Base-by-base conservation (phyloP, 108 stramenopile genomes). In the Discostella pseudostelligera region DNA sequence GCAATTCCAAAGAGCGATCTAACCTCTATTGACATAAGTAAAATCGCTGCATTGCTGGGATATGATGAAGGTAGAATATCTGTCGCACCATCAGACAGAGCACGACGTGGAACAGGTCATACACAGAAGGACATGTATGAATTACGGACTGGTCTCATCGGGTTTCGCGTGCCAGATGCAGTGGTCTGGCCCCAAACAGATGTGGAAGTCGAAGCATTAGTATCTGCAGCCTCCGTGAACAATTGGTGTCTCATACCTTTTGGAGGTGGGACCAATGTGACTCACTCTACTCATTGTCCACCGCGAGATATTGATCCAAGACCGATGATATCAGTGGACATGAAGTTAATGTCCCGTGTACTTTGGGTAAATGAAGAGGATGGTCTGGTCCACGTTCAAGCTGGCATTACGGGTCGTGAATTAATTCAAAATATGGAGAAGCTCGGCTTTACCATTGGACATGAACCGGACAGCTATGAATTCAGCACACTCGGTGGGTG, bases 401-500 rank as follows among this genome's bases (percentile, higher is more conserved):
- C 94, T 35, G 97, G 97, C 21, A 90, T 94, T 16, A 89, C 87
- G 16, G 97, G 97, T 7, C 42, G 74, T 6, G 76, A 84, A 8
- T 59, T 97, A 10, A 84, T 86, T 17, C 62, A 81, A 25, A 75
- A 84, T 51, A 72, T 97, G 64, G 70, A 76, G n/a, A 64, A 71
- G 20, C 67, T 72, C 8, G 97, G 97, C 22, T 87, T 87, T 49
- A 97, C 97, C 1, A 87, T 95, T 68, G 97, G 97, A 4, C 97
- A 97, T 72, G 93, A 96, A 69, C 97, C 97, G 2, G 97, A 97
- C 70, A 95, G 94, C 56, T 80, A 89, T 44, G 97, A 97, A 67
- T 97, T 97, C 79, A 94, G 93, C 58, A 96, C 97, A 19, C 77
- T 97, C 12, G 97, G 97, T 25, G 97, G 97, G 26, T 97, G 97